Conservation (phyloP, 208 protist genomes). For the Trichomonas gallinae region DNA sequence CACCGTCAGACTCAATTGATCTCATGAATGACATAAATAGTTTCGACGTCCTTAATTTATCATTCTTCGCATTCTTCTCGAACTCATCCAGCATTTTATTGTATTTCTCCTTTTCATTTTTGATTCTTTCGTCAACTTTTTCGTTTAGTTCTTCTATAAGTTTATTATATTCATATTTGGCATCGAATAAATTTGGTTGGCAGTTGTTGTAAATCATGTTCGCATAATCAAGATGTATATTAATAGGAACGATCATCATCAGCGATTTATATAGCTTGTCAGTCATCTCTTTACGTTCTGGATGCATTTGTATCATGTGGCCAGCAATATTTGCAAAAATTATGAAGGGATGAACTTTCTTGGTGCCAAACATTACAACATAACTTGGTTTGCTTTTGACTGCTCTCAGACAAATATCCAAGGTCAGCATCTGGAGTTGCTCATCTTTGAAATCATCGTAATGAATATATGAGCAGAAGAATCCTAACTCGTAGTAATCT, state of each 20-base stretch:
- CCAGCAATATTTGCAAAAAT: not conserved
- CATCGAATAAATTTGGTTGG: not conserved
- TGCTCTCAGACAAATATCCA: not conserved
- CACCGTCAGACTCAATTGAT: not conserved
- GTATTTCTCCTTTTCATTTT: not conserved
- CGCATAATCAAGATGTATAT: not conserved
- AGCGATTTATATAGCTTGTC: not conserved
- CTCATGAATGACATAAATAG: not conserved
- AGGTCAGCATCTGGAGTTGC: not conserved
- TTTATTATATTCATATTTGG: not conserved
- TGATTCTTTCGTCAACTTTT: not conserved
- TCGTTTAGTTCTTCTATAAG: not conserved
- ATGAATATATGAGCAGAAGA: not conserved
- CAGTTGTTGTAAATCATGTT: not conserved
- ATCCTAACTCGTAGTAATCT: not conserved
- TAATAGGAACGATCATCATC: not conserved
- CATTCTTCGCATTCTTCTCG: not conserved
- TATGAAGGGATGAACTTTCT: not conserved
- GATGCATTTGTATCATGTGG: not conserved
- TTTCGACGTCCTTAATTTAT: not conserved
- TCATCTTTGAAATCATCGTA: not conserved
- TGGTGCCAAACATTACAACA: not conserved
- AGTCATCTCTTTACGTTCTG: not conserved
- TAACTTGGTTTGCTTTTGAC: not conserved
- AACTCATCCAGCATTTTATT: not conserved